Conservation (phyloP, 352 stramenopile species). For the Globisporangium nagaii region DNA sequence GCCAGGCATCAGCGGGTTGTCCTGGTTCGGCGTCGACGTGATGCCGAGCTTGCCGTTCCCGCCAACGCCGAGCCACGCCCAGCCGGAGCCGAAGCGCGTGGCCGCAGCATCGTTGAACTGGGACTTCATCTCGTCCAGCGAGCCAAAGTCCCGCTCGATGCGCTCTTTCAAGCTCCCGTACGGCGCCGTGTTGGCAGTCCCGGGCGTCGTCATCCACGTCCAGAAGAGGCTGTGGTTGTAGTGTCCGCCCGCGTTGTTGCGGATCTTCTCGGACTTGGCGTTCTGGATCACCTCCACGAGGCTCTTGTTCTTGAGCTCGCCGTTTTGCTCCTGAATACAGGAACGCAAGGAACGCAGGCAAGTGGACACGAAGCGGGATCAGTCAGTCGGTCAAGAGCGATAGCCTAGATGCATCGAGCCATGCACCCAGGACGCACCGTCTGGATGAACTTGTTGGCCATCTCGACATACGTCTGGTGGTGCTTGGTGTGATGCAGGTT, state of each 20-base stretch:
- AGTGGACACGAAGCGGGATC: no score
- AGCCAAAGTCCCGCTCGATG: slow-evolving; percentile 68
- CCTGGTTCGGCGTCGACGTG: slow-evolving; percentile 95
- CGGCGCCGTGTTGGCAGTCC: slow-evolving; percentile 30
- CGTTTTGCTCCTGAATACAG: slow-evolving; percentile 3
- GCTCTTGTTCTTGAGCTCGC: slow-evolving; percentile 14
- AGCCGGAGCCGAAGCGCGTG: slow-evolving; percentile 57
- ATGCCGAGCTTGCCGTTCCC: slow-evolving; percentile 89
- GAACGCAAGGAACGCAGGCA: no score
- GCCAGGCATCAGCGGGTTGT: slow-evolving; percentile 83
- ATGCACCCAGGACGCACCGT: slow-evolving; percentile 34
- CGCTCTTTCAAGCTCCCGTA: slow-evolving; percentile 31
- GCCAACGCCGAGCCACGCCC: slow-evolving; percentile 44
- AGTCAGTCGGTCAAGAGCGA: no score
- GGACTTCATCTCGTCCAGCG: slow-evolving; percentile 51
- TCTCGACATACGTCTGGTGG: slow-evolving; percentile 41
- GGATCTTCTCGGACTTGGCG: slow-evolving; percentile 28
- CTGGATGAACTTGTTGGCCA: slow-evolving; percentile 30
- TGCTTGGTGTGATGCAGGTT: slow-evolving; percentile 58
- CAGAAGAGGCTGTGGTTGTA: slow-evolving; percentile 64
- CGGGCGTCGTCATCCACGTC: slow-evolving; percentile 56
- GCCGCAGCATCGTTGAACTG: slow-evolving; percentile 54
- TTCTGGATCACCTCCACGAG: slow-evolving; percentile 26
- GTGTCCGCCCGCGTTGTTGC: slow-evolving; percentile 34
- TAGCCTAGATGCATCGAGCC: no score